These are phyloP conservation scores for Elongisporangium prolatum DNA, from an alignment of 352 stramenopile species.

Conservation along the genomic window DNA sequence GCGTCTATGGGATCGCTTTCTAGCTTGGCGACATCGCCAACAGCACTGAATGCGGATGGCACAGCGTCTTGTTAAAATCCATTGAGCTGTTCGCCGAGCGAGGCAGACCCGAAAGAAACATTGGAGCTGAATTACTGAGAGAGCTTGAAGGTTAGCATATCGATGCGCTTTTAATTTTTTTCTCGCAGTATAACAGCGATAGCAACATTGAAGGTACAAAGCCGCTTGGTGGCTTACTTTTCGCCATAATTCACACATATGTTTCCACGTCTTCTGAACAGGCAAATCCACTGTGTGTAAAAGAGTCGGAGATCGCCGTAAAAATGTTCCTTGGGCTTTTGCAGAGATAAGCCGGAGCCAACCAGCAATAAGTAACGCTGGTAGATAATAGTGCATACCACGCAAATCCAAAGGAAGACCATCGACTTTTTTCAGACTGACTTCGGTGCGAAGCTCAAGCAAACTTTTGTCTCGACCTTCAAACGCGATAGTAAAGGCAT, in stretches of 20 bases:
- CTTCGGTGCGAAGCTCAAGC: background rate
- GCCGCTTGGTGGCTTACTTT: constrained; percentile 12
- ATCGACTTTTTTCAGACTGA: constrained; percentile 19
- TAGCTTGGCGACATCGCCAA: constrained; percentile 35
- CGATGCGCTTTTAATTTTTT: constrained; percentile 17
- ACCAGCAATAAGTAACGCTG: constrained; percentile 29
- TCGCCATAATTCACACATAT: constrained; percentile 24
- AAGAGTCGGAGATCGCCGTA: constrained; percentile 34
- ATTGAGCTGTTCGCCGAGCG: constrained; percentile 17
- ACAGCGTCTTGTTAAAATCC: constrained; percentile 21
- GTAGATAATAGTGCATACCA: constrained; percentile 21
- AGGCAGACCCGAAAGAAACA: constrained; percentile 40
- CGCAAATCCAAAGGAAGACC: constrained; percentile 34
- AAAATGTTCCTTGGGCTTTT: constrained; percentile 16
- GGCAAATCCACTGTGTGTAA: constrained; percentile 34
- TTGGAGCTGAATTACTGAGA: constrained; percentile 30
- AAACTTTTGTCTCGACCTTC: background rate
- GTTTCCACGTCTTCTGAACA: constrained; percentile 21
- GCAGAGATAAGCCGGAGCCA: constrained; percentile 34
- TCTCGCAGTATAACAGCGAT: constrained; percentile 24
- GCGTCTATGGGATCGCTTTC: constrained; percentile 11
- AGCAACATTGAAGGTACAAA: constrained; percentile 27
- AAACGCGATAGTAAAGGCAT: constrained; percentile 5
- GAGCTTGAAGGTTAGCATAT: constrained; percentile 8
- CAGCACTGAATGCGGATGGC: constrained; percentile 36